These are phyloP conservation scores for Citrus unshiu DNA, from an alignment of 345 rosid genomes.

Conservation along the genomic window DNA sequence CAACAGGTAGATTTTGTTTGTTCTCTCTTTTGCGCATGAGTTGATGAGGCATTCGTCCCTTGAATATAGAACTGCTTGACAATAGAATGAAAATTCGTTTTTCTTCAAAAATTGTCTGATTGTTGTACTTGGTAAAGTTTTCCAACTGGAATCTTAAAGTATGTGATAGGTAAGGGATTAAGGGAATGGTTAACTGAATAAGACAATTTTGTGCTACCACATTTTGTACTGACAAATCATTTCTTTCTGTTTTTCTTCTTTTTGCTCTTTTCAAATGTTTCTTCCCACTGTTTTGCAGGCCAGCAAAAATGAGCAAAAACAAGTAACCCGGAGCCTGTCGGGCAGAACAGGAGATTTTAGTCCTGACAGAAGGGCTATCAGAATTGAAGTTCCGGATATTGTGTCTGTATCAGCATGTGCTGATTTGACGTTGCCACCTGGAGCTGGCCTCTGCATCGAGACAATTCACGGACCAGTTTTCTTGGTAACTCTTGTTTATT, in stretches of 20 bases:
- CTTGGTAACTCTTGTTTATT: conserved; percentile 49
- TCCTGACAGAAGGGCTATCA: conserved; percentile 52
- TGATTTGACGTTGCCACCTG: conserved; percentile 94
- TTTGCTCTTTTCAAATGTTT: neutral
- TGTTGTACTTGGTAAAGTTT: neutral
- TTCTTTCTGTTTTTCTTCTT: neutral
- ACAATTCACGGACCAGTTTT: conserved; percentile 68
- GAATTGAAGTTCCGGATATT: conserved; percentile 71
- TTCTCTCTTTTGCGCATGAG: neutral
- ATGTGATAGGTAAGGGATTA: neutral
- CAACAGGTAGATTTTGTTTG: conserved; percentile 52
- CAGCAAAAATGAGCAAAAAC: conserved; percentile 53
- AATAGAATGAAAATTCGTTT: neutral
- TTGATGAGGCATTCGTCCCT: neutral
- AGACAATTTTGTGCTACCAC: neutral
- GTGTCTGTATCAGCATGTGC: conserved; percentile 84
- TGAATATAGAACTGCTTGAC: neutral
- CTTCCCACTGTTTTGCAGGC: conserved; percentile 31
- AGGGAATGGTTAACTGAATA: neutral
- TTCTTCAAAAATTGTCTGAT: neutral
- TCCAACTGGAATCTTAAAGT: neutral
- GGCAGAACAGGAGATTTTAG: conserved; percentile 41
- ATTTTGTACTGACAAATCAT: neutral
- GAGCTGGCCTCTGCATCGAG: conserved; percentile 93
- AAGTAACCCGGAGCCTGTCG: conserved; percentile 52